These are phyloP conservation scores for Isabelozyma heimii DNA, from an alignment of 805 yeast species.

Conservation along the genomic window DNA sequence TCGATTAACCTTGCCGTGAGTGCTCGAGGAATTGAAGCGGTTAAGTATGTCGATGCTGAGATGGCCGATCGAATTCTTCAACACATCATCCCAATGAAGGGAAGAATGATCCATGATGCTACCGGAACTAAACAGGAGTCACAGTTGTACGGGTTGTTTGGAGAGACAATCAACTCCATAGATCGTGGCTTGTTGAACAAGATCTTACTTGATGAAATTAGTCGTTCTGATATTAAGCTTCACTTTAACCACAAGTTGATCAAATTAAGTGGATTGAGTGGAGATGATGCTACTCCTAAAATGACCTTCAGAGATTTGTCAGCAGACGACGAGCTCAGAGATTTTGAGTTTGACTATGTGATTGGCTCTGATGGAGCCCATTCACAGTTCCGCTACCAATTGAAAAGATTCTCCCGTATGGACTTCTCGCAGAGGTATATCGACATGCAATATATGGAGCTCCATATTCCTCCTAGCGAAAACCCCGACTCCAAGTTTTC, in stretches of 20 bases:
- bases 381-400: conserved; percentile 65
- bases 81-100: conserved; percentile 79
- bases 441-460: conserved; percentile 79
- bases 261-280: conserved; percentile 27
- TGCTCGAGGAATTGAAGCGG: conserved; percentile 73
- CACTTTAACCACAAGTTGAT: conserved; percentile 58
- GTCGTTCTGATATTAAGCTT: conserved; percentile 42
- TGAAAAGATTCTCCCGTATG: conserved; percentile 68
- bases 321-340: conserved; percentile 8
- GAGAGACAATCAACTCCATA: conserved; percentile 82
- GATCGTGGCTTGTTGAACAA: conserved; percentile 72
- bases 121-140: conserved; percentile 57
- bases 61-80: conserved; percentile 56
- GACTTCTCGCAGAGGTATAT: conserved; percentile 73
- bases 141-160: conserved; percentile 76
- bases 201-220: conserved; percentile 59
- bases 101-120: conserved; percentile 81
- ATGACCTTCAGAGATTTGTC: conserved; percentile 18
- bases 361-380: conserved; percentile 88
- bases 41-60: conserved; percentile 57
- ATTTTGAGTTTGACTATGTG: conserved; percentile 50
- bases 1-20: conserved; percentile 90
- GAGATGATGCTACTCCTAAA: conserved; percentile 12
- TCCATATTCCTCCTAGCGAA: conserved; percentile 63
- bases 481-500: conserved; percentile 38